phyloP scores from a whole-genome alignment of 2,329 filamentous ascomycete genomes.

The Dactylellina haptotyla region DNA sequence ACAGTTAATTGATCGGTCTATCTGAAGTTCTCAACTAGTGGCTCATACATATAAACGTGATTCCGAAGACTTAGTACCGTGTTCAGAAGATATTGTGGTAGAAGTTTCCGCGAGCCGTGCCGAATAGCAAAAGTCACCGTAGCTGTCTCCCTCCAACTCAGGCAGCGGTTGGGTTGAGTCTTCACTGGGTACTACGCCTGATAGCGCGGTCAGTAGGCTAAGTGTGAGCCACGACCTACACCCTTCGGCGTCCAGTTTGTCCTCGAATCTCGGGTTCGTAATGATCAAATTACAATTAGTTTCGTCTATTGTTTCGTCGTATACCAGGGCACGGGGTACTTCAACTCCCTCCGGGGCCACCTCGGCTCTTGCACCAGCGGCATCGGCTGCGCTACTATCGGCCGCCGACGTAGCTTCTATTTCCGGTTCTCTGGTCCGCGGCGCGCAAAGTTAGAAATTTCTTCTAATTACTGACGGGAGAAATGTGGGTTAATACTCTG shows the following conservation, averaged over 20 bases:
- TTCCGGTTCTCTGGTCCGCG: background rate
- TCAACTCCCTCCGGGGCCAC: background rate
- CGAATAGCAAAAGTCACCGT: background rate
- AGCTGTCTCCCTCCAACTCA: background rate
- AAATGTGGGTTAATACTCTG: background rate
- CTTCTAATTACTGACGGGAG: background rate
- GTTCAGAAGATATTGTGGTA: background rate
- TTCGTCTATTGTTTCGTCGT: conserved; percentile 12
- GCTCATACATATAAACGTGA: conserved; percentile 10
- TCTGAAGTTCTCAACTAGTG: background rate
- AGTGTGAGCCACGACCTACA: background rate
- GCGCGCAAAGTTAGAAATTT: too few species aligned
- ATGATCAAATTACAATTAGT: conserved; percentile 22
- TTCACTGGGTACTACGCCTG: background rate
- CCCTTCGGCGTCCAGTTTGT: conserved; percentile 2
- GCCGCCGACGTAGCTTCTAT: background rate
- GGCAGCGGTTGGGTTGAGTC: background rate
- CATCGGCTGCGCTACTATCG: background rate
- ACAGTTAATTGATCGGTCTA: background rate
- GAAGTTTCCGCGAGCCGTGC: background rate
- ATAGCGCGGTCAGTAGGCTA: background rate
- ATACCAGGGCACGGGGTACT: background rate
- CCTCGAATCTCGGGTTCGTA: conserved; percentile 13
- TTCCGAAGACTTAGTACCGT: background rate
- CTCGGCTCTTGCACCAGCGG: background rate